Evolutionary conservation across 352 stramenopile species (phyloP).

Genomic region (Globisporangium radiosum): DNA sequence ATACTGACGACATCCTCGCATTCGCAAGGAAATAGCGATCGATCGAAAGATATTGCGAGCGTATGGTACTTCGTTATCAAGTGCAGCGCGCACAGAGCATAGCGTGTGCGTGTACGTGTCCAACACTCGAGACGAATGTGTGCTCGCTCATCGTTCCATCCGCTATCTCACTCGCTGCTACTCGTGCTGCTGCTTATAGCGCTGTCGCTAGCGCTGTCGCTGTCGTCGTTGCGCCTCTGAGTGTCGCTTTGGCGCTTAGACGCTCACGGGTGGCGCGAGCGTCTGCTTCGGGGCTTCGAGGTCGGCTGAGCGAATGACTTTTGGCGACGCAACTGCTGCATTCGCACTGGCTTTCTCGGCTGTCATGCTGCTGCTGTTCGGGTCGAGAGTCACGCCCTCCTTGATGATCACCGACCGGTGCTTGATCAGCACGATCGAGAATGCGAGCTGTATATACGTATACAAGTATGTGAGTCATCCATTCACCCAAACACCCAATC

Average conservation of each 20-base stretch:
- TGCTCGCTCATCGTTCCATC: background rate
- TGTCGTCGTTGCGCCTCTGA: background rate
- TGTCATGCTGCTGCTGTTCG: constrained; percentile 20
- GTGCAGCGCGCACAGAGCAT: background rate
- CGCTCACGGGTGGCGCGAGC: constrained; percentile 59
- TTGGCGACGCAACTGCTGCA: constrained; percentile 38
- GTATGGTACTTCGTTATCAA: background rate
- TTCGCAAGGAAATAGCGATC: no score
- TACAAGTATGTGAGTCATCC: background rate
- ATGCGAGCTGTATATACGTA: constrained; percentile 29
- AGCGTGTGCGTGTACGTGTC: background rate
- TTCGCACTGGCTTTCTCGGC: constrained; percentile 47
- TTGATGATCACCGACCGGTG: constrained; percentile 83
- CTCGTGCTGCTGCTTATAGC: background rate
- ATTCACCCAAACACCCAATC: no score
- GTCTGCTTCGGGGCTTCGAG: constrained; percentile 42
- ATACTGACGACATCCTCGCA: no score
- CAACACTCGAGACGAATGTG: background rate
- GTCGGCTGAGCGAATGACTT: constrained; percentile 50
- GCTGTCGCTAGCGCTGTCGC: background rate
- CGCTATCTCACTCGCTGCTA: background rate
- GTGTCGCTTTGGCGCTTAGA: constrained; percentile 22
- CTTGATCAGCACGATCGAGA: constrained; percentile 64
- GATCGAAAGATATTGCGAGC: background rate
- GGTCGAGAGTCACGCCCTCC: constrained; percentile 41